Evolutionary conservation across 2,329 filamentous ascomycete genomes (phyloP).

Genomic region (Tolypocladium amazonense): DNA sequence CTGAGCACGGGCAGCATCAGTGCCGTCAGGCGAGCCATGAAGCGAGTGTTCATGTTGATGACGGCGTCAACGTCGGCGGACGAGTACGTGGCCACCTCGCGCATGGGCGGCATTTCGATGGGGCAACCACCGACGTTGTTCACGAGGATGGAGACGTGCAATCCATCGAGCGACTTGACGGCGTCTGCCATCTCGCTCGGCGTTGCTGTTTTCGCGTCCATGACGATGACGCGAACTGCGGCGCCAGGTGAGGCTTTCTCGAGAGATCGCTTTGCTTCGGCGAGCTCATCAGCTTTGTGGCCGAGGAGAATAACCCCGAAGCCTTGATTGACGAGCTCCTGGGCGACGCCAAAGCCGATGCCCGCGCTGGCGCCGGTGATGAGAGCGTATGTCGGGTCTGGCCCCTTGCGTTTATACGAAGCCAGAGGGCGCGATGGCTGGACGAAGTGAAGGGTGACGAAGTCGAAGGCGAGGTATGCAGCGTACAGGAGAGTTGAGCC

Average conservation of each 20-base stretch:
- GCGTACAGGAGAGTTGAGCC: conserved; percentile 6
- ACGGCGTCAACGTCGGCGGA: conserved; percentile 16
- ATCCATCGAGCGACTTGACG: conserved; percentile 6
- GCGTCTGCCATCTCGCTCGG: conserved; percentile 13
- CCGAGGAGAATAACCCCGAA: conserved; percentile 23
- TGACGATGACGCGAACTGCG: conserved; percentile 16
- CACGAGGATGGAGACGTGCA: conserved; percentile 19
- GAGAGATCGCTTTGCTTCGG: conserved; percentile 12
- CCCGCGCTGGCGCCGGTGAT: conserved; percentile 23
- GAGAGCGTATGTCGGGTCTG: conserved; percentile 15
- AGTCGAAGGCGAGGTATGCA: conserved; percentile 2
- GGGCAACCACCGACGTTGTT: conserved; percentile 22
- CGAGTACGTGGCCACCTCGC: conserved; percentile 14
- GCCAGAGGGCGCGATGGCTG: conserved; percentile 9
- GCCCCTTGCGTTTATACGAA: conserved; percentile 11
- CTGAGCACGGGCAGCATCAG: conserved; percentile 12
- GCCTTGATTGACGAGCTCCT: conserved; percentile 19
- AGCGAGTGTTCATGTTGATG: conserved; percentile 21
- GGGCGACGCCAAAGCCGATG: conserved; percentile 21
- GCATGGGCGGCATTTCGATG: conserved; percentile 14
- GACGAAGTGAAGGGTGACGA: conserved; percentile 9
- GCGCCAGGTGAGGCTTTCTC: conserved; percentile 8
- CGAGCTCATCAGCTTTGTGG: conserved; percentile 16
- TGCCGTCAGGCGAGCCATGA: conserved; percentile 22
- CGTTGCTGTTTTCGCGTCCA: conserved; percentile 16